Percentiles rank a stretch among this genome's conserved stretches.
phyloP scores from a whole-genome alignment of 768 basidiomycete genomes.

The Lyophyllum decastes region DNA sequence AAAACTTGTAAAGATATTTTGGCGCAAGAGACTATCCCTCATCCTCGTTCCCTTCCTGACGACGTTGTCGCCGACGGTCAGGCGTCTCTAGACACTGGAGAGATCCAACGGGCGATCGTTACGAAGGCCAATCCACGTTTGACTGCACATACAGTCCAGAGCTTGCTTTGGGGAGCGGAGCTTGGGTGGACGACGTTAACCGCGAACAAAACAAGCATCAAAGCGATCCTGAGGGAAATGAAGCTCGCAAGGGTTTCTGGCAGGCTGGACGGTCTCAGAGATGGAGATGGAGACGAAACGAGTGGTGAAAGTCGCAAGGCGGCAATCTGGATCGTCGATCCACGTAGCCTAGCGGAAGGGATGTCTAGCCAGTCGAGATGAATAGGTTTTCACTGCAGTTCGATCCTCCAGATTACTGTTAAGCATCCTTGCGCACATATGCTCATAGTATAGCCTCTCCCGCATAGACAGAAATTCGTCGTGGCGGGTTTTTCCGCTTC shows the following conservation, averaged over 20 bases:
- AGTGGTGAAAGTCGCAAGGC: conserved; percentile 20
- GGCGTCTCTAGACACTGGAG: conserved; percentile 23
- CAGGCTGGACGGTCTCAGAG: conserved; percentile 28
- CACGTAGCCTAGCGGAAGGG: conserved; percentile 75
- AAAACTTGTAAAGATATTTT: conserved; percentile 58
- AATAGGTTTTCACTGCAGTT: no score
- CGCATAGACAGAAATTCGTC: no score
- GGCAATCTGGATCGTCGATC: conserved; percentile 74
- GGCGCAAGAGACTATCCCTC: conserved; percentile 42
- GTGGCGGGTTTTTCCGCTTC: no score
- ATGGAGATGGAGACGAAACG: conserved; percentile 3
- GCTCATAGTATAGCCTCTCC: no score
- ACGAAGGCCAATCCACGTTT: conserved; percentile 58
- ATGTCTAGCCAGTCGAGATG: conserved; percentile 25
- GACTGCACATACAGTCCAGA: conserved; percentile 78
- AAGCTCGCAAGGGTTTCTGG: conserved; percentile 37
- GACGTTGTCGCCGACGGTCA: conserved; percentile 13
- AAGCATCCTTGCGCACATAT: no score
- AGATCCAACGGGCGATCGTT: conserved; percentile 54
- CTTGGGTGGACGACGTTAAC: conserved; percentile 86
- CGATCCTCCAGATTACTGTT: no score
- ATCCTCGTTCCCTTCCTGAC: conserved; percentile 30
- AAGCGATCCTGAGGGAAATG: conserved; percentile 72
- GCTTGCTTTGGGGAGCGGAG: conserved; percentile 67
- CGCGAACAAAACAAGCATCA: conserved; percentile 79